Base-by-base conservation (phyloP, 2,329 filamentous ascomycete genomes). In the Xylaria sp. region DNA sequence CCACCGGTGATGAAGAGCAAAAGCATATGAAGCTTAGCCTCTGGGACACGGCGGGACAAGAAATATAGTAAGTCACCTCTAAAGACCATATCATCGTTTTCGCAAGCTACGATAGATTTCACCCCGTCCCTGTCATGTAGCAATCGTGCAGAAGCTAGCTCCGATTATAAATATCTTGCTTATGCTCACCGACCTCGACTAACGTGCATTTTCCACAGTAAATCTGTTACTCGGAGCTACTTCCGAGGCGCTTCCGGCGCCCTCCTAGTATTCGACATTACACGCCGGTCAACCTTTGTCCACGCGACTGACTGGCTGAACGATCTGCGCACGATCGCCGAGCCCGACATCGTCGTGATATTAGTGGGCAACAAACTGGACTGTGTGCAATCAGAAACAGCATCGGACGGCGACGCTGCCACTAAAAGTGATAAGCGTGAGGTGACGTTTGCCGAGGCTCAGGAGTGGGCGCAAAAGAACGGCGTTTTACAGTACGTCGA, bases 31-130 rank as follows among this genome's bases (percentile, higher is more conserved):
- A 97, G 82, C 87, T 97, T 5, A 94, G 91, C 54, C 85, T 98
- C 12, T 98, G 95, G 95, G 95, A 98, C 79, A 98, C 95, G 0
- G 95, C 95, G 18, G 95, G 95, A 32, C 95, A 98, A 81, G 95
- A 98, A 84, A 97, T 94, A 13, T 98, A 98, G 71, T 73, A 67
- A 69, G 71, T 68, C 18, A 10, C 37, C 56, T 50, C 23, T 44
- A 10, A 50, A 50, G 8, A 15, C 23, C 9, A 50, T 39, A 39
- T 23, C 9, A 1, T 15, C 23, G 10, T 34, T 5, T 41, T 18
- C 23, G 10, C 10, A 50, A 50, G 20, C 20, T 13, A 0, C 54
- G 10, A 13, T 41, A 1, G 28, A 28, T n/a, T 34, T 10, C 12
- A 13, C n/a, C 5, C 28, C 28, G 28, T 28, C 28, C 28, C 48